phyloP scores from a whole-genome alignment of 129 eudicot species.

The Helianthus tuberosus region DNA sequence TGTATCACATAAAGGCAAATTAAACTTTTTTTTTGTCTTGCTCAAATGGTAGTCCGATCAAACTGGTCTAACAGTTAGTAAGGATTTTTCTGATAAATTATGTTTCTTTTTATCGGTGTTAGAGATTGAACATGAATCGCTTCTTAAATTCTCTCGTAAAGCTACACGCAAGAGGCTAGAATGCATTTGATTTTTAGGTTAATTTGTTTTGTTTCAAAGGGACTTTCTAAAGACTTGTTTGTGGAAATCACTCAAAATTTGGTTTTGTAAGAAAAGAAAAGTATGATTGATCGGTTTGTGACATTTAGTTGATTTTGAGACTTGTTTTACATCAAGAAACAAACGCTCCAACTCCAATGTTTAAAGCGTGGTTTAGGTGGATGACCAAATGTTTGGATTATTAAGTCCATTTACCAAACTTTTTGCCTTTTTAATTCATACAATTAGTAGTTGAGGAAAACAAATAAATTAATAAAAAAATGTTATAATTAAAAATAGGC shows the following conservation, averaged over 20 bases:
- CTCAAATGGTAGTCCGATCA: no score
- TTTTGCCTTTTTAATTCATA: background rate
- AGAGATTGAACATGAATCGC: no score
- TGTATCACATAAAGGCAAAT: background rate
- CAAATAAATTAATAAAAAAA: background rate
- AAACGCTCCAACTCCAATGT: slow-evolving; percentile 32
- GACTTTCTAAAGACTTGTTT: background rate
- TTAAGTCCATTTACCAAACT: slow-evolving; percentile 25
- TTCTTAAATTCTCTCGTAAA: no score
- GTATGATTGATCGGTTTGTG: slow-evolving; percentile 1
- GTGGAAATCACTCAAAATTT: background rate
- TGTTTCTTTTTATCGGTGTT: no score
- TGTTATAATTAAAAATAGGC: background rate
- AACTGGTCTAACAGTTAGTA: no score
- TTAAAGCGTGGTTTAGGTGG: slow-evolving; percentile 43
- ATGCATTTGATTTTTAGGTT: background rate
- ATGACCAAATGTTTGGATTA: slow-evolving; percentile 33
- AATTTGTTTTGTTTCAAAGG: background rate
- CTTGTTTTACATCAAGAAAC: slow-evolving; percentile 21
- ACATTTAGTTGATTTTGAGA: slow-evolving; percentile 17
- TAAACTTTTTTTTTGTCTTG: background rate
- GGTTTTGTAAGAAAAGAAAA: background rate
- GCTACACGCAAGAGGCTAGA: background rate
- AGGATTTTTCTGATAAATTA: no score
- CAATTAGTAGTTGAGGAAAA: slow-evolving; percentile 13